Evolutionary conservation across 306 rosid species (phyloP).

Genomic region (Boehmeria nivea): DNA sequence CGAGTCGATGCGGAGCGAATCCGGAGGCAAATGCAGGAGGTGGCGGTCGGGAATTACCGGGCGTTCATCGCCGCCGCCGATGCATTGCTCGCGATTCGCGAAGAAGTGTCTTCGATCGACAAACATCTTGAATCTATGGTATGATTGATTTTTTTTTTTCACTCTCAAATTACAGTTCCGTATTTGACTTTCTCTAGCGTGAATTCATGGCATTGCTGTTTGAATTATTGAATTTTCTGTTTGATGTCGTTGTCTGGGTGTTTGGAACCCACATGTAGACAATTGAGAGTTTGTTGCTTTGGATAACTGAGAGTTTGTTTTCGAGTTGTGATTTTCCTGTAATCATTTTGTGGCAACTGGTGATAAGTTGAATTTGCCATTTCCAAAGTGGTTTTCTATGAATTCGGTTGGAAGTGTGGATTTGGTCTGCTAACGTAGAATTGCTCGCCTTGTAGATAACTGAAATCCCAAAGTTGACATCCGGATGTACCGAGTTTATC

Average conservation of each 20-base stretch:
- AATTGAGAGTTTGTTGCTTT: not conserved
- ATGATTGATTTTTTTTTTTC: not conserved
- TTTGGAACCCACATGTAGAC: no score
- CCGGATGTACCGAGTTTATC: conserved; percentile 84
- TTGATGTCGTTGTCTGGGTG: no score
- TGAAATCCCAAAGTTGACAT: conserved; percentile 76
- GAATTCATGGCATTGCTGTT: not conserved
- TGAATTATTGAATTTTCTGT: no score
- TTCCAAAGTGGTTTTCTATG: not conserved
- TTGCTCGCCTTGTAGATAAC: conserved; percentile 48
- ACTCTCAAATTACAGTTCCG: not conserved
- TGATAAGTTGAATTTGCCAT: not conserved
- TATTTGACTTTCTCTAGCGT: not conserved
- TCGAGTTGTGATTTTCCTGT: not conserved
- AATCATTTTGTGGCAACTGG: not conserved
- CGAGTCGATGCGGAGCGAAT: conserved; percentile 98
- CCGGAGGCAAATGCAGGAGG: conserved; percentile 98
- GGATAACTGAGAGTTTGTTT: not conserved
- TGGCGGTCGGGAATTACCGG: conserved; percentile 83
- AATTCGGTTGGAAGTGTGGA: not conserved
- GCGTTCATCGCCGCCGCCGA: conserved; percentile 89
- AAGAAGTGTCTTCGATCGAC: conserved; percentile 66
- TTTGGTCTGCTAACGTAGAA: conserved; percentile 14
- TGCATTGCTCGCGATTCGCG: conserved; percentile 78
- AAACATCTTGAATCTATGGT: conserved; percentile 55